Evolutionary conservation across 495 filamentous ascomycete species (phyloP).

Genomic region (Lophiotrema nucula): DNA sequence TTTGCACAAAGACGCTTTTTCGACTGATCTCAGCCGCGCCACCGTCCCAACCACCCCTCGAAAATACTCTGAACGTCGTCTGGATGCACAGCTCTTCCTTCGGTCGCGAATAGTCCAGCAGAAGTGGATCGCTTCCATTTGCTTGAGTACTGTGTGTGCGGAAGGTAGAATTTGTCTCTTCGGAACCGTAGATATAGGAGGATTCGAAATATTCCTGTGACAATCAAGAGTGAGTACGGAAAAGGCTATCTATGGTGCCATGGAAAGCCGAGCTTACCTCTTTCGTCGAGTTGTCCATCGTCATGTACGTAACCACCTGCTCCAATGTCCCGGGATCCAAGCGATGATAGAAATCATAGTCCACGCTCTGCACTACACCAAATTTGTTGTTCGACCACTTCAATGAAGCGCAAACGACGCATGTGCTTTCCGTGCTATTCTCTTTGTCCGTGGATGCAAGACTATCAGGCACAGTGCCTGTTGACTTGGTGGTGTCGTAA

Average conservation of each 20-base stretch:
- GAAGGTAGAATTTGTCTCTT: background rate
- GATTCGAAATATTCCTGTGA: constrained; percentile 2
- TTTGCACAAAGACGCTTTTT: background rate
- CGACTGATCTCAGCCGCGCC: background rate
- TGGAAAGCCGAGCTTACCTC: background rate
- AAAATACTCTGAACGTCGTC: background rate
- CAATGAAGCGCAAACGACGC: background rate
- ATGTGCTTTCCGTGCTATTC: background rate
- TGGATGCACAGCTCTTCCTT: background rate
- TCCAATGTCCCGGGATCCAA: background rate
- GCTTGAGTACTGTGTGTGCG: background rate
- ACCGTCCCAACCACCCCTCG: background rate
- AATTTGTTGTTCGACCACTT: background rate
- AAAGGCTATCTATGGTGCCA: background rate
- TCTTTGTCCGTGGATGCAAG: background rate
- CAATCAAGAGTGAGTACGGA: background rate
- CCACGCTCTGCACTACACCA: background rate
- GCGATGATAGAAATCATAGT: constrained; percentile 3
- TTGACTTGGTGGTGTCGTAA: background rate
- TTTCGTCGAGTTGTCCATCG: background rate
- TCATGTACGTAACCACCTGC: background rate
- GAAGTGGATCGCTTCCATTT: background rate
- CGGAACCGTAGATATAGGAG: background rate
- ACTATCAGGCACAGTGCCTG: background rate
- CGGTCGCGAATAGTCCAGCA: background rate